Conservation (phyloP, 768 basidiomycete species). For the Collybia sp. region DNA sequence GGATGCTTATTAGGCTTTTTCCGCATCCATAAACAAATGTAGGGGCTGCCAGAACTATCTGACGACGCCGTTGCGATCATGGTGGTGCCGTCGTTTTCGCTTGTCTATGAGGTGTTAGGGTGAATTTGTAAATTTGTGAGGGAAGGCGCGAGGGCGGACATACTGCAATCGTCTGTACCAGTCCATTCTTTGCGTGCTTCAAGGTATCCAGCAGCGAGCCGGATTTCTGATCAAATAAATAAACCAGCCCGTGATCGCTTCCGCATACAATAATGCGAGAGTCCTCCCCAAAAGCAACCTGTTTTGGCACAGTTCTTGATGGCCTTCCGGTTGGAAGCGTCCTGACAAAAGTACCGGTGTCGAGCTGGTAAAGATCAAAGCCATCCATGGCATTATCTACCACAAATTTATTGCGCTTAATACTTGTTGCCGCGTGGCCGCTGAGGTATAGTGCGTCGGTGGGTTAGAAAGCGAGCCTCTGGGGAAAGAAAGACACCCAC, state of each 20-base stretch:
- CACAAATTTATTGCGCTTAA: conserved; percentile 7
- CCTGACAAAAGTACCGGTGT: conserved; percentile 10
- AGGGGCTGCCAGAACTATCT: no score
- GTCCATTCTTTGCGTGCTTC: conserved; percentile 6
- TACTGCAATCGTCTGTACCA: conserved; percentile 7
- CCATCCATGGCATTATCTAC: conserved; percentile 15
- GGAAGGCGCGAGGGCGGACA: neutral
- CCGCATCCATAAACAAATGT: no score
- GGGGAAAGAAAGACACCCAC: no score
- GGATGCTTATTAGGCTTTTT: no score
- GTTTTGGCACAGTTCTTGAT: conserved; percentile 10
- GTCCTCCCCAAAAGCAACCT: conserved; percentile 11
- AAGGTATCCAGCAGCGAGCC: conserved; percentile 8
- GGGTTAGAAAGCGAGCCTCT: no score
- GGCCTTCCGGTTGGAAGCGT: conserved; percentile 7
- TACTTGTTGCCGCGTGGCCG: conserved; percentile 8
- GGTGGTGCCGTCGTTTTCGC: neutral
- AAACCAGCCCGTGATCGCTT: conserved; percentile 15
- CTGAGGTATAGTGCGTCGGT: no score
- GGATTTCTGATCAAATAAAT: conserved; percentile 15
- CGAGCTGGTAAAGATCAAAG: conserved; percentile 14
- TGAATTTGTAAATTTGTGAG: neutral
- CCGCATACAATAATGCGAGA: conserved; percentile 10
- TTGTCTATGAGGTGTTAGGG: neutral
- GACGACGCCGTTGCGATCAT: conserved; percentile 4